Evolutionary conservation across 805 yeast species (phyloP).

Genomic region (Zygoascus flipseniorum): DNA sequence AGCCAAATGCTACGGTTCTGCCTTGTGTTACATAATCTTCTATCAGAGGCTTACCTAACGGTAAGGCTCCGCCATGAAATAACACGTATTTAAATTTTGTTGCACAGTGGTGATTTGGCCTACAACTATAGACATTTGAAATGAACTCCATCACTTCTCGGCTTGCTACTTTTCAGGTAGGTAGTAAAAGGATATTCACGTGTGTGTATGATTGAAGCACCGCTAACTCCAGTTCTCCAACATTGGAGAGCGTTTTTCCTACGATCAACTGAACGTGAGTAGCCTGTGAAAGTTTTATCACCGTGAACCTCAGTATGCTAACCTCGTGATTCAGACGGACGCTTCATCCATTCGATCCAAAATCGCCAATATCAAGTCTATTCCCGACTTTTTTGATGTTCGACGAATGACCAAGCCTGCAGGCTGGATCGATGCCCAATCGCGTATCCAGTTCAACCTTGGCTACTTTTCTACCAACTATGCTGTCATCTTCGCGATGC

Average conservation of each 20-base stretch:
- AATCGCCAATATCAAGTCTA: slow-evolving; percentile 70
- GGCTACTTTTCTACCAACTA: slow-evolving; percentile 85
- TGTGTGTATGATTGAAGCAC: not conserved
- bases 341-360: slow-evolving; percentile 41
- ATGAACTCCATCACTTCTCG: slow-evolving; percentile 16
- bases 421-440: slow-evolving; percentile 81
- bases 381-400: slow-evolving; percentile 88
- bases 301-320: not conserved
- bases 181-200: not conserved
- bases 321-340: slow-evolving; percentile 4
- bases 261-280: not conserved
- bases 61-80: not conserved
- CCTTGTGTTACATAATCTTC: too few species aligned
- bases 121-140: not conserved
- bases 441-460: slow-evolving; percentile 79
- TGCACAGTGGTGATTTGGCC: not conserved
- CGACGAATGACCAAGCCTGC: slow-evolving; percentile 86
- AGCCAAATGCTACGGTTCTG: too few species aligned
- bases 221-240: not conserved
- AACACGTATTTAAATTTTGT: slow-evolving; percentile 2
- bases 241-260: not conserved
- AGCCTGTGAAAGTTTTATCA: not conserved
- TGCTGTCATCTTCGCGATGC: slow-evolving; percentile 56
- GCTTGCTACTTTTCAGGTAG: slow-evolving; percentile 10
- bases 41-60: not conserved